These are phyloP conservation scores for Neurospora hispaniola DNA, from an alignment of 495 filamentous ascomycete genomes.

Conservation along the genomic window DNA sequence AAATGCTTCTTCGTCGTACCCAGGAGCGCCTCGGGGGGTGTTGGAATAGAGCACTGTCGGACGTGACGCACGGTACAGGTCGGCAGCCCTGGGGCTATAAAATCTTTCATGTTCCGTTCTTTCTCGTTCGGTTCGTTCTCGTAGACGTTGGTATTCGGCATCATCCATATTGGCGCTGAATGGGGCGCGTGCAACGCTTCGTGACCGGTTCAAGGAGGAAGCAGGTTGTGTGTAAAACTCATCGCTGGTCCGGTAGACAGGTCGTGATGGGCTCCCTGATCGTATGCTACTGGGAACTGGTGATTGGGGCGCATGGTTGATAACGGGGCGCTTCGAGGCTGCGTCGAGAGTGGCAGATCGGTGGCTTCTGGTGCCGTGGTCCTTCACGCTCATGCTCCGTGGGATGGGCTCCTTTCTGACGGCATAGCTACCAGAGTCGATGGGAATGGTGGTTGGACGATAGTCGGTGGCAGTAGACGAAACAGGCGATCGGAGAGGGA, in stretches of 20 bases:
- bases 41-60: constrained; percentile 23
- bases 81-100: constrained; percentile 17
- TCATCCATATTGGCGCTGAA: constrained; percentile 30
- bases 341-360: constrained; percentile 30
- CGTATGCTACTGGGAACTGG: constrained; percentile 19
- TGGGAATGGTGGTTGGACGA: constrained; percentile 18
- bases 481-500: constrained; percentile 26
- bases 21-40: constrained; percentile 30
- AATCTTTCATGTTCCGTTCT: constrained; percentile 30
- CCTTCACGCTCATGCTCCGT: constrained; percentile 31
- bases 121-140: constrained; percentile 34
- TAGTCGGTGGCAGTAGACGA: constrained; percentile 22
- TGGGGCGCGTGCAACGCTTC: constrained; percentile 14
- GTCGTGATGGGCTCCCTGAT: constrained; percentile 33
- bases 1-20: constrained; percentile 57
- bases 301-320: constrained; percentile 16
- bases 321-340: constrained; percentile 30
- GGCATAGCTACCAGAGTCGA: constrained; percentile 37
- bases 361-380: constrained; percentile 23
- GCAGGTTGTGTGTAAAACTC: constrained; percentile 43
- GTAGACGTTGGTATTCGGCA: constrained; percentile 34
- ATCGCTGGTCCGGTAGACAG: constrained; percentile 39
- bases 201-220: constrained; percentile 31
- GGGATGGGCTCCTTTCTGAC: constrained; percentile 34
- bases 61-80: constrained; percentile 28